Conservation (phyloP, 129 eudicot genomes). For the Escallonia herrerae region DNA sequence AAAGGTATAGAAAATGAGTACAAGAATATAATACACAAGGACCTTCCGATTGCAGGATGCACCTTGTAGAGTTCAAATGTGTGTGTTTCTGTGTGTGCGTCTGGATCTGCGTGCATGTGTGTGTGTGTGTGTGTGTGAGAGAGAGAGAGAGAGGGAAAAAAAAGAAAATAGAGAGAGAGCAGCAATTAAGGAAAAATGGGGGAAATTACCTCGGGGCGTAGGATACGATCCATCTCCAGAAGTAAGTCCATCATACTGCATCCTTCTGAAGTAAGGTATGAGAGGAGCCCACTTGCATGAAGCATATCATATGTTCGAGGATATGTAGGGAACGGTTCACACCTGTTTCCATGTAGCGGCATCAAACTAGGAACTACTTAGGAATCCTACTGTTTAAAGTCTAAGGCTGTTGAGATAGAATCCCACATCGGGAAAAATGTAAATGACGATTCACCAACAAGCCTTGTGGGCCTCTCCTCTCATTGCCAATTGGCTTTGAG, state of each 20-base stretch:
- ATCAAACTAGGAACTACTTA: background rate
- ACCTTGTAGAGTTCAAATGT: too few species aligned
- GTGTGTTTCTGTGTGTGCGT: too few species aligned
- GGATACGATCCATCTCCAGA: conserved; percentile 93
- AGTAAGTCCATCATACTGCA: conserved; percentile 69
- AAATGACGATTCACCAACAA: too few species aligned
- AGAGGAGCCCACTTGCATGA: conserved; percentile 83
- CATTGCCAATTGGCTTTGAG: too few species aligned
- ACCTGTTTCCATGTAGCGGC: conserved; percentile 36
- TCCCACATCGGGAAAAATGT: too few species aligned
- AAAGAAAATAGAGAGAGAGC: too few species aligned
- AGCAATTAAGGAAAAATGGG: background rate
- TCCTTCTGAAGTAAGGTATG: conserved; percentile 42
- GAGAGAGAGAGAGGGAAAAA: too few species aligned
- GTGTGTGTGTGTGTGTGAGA: too few species aligned
- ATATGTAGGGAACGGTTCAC: conserved; percentile 97
- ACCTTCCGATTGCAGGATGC: background rate
- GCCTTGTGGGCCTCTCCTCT: too few species aligned
- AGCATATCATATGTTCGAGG: conserved; percentile 98
- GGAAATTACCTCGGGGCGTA: conserved; percentile 85
- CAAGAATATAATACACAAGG: background rate
- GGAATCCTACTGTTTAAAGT: too few species aligned
- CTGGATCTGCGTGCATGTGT: too few species aligned
- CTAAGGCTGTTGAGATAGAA: too few species aligned
- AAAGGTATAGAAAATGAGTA: background rate